These are phyloP conservation scores for Candida lessepsii DNA, from an alignment of 805 yeast species.

Conservation along the genomic window DNA sequence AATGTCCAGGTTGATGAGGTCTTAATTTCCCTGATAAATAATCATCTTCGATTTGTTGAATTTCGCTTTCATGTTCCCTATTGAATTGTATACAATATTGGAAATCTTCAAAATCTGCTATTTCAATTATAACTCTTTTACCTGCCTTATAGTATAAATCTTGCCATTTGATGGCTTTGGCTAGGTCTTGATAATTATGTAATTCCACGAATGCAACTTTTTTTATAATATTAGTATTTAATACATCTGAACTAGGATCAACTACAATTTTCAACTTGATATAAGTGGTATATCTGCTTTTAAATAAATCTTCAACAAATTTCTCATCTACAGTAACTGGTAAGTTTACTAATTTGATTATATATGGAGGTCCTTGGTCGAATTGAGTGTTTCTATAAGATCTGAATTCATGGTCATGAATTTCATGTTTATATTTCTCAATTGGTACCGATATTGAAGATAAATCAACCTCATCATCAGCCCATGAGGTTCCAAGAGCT, in stretches of 20 bases:
- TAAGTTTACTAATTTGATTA: conserved; percentile 59
- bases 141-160: conserved; percentile 52
- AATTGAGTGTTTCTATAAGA: not conserved
- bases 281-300: conserved; percentile 57
- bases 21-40: conserved; percentile 22
- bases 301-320: conserved; percentile 58
- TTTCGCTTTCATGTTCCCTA: conserved; percentile 31
- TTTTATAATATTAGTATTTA: conserved; percentile 38
- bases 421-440: conserved; percentile 23
- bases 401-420: conserved; percentile 2
- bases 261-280: conserved; percentile 61
- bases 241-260: conserved; percentile 43
- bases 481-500: conserved; percentile 50
- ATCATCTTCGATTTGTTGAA: conserved; percentile 31
- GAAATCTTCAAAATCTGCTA: conserved; percentile 41
- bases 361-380: conserved; percentile 56
- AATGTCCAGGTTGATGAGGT: conserved; percentile 4
- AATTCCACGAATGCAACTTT: conserved; percentile 68
- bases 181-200: conserved; percentile 48
- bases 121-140: conserved; percentile 37
- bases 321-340: conserved; percentile 54
- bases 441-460: conserved; percentile 47
- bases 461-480: conserved; percentile 45
- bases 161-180: conserved; percentile 60
- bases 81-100: conserved; percentile 40